Conservation (phyloP, 2,329 filamentous ascomycete genomes). For the Byssochlamys sp. region DNA sequence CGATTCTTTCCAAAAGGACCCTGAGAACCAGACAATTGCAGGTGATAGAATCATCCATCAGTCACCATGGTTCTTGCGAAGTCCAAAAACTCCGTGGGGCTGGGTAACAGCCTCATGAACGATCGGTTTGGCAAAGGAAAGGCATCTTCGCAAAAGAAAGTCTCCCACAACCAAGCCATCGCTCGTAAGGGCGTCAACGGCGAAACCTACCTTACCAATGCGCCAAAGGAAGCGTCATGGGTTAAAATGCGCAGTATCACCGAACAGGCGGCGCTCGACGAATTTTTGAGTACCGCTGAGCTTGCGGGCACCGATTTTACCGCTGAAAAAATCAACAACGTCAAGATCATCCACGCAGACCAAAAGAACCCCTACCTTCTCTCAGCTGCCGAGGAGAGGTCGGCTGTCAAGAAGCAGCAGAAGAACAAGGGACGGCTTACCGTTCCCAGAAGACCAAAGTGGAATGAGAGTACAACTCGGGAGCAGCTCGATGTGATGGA, state of each 20-base stretch:
- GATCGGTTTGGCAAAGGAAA: constrained; percentile 94
- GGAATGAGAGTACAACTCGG: constrained; percentile 77
- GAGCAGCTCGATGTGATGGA: constrained; percentile 71
- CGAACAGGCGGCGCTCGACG: constrained; percentile 89
- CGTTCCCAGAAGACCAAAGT: constrained; percentile 78
- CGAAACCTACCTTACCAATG: constrained; percentile 84
- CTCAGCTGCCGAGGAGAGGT: constrained; percentile 72
- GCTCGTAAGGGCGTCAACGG: constrained; percentile 65
- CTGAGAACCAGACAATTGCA: neutral
- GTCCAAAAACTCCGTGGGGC: constrained; percentile 86
- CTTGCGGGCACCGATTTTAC: constrained; percentile 98
- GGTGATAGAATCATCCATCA: neutral
- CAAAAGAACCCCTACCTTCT: constrained; percentile 92
- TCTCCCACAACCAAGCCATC: constrained; percentile 53
- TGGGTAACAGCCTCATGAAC: constrained; percentile 97
- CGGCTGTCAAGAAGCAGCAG: constrained; percentile 68
- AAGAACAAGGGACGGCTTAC: constrained; percentile 70
- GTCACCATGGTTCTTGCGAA: constrained; percentile 65
- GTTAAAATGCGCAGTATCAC: constrained; percentile 99
- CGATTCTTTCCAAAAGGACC: neutral
- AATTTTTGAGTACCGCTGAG: constrained; percentile 91
- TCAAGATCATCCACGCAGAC: constrained; percentile 95
- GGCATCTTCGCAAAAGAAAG: constrained; percentile 69
- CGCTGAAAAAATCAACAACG: constrained; percentile 95
- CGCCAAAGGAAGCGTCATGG: constrained; percentile 83